Percentiles rank a stretch among this genome's conserved stretches.
These are phyloP conservation scores for Ceratocystis eucalypticola DNA, from an alignment of 2,329 filamentous ascomycete species.

Conservation along the genomic window DNA sequence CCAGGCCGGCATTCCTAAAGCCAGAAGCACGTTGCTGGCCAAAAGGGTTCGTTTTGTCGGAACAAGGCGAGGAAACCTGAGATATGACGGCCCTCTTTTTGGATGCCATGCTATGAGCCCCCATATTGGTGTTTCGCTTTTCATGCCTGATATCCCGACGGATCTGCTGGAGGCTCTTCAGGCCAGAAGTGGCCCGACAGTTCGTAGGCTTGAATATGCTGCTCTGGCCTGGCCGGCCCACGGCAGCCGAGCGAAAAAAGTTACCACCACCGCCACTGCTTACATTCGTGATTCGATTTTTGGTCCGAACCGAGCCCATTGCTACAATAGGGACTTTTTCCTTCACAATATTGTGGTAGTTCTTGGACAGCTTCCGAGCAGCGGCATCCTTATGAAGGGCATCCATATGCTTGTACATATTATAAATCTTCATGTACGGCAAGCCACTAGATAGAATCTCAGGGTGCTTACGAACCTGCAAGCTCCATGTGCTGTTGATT, in stretches of 20 bases:
- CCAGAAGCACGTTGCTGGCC: neutral
- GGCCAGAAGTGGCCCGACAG: neutral
- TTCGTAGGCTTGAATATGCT: neutral
- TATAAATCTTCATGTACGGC: constrained; percentile 1
- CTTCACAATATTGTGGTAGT: neutral
- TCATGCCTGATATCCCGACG: constrained; percentile 1
- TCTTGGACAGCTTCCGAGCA: neutral
- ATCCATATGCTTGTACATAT: neutral
- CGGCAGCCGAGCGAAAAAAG: neutral
- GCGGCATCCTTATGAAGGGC: neutral
- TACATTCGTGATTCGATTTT: constrained; percentile 12
- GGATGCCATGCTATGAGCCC: neutral
- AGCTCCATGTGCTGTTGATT: neutral
- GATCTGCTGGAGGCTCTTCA: neutral
- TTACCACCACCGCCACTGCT: constrained; percentile 1
- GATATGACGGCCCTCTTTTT: neutral
- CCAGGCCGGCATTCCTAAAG: neutral
- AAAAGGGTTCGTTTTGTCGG: neutral
- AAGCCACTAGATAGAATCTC: neutral
- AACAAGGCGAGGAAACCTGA: neutral
- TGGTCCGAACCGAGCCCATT: constrained; percentile 6
- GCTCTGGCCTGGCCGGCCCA: neutral
- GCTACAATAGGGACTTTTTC: neutral
- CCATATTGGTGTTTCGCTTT: neutral
- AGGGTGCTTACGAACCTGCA: neutral